Percentiles rank a stretch among this genome's conserved stretches.
Conservation (phyloP, 106 monocot genomes). For the Vanilla planifolia region DNA sequence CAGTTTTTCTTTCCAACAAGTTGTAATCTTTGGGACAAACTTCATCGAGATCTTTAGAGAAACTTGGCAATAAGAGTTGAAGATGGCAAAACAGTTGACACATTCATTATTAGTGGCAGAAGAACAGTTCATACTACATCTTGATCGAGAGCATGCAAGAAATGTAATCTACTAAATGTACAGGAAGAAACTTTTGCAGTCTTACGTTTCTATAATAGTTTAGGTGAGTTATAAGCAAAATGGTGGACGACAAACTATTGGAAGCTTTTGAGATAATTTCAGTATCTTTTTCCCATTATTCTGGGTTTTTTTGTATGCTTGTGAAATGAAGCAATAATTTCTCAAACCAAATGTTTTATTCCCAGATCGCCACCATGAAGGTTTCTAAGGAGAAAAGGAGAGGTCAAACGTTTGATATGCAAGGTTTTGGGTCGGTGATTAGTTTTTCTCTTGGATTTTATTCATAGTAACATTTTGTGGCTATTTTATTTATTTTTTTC, state of each 20-base stretch:
- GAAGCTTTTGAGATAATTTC: slow-evolving; percentile 93
- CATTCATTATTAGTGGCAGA: slow-evolving; percentile 94
- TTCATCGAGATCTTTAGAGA: slow-evolving; percentile 82
- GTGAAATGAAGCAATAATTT: neutral
- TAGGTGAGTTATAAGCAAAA: slow-evolving; percentile 95
- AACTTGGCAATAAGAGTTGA: slow-evolving; percentile 98
- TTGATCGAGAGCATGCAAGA: slow-evolving; percentile 93
- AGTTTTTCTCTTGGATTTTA: too few species aligned
- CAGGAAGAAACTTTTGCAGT: neutral
- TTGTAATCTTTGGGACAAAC: slow-evolving; percentile 86
- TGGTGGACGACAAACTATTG: slow-evolving; percentile 56
- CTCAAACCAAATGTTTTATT: slow-evolving; percentile 1
- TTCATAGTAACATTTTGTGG: too few species aligned
- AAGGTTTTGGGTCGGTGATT: slow-evolving; percentile 55
- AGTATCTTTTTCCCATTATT: too few species aligned
- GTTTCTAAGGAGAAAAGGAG: slow-evolving; percentile 82
- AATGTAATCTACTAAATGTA: neutral
- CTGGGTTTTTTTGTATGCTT: too few species aligned
- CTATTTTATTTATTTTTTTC: neutral
- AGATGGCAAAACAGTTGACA: slow-evolving; percentile 96
- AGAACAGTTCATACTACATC: slow-evolving; percentile 95
- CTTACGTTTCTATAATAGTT: too few species aligned
- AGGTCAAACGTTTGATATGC: slow-evolving; percentile 97
- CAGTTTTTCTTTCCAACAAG: too few species aligned
- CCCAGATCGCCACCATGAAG: slow-evolving; percentile 93